Evolutionary conservation across 306 rosid genomes (phyloP).

Genomic region (Rosa chinensis): DNA sequence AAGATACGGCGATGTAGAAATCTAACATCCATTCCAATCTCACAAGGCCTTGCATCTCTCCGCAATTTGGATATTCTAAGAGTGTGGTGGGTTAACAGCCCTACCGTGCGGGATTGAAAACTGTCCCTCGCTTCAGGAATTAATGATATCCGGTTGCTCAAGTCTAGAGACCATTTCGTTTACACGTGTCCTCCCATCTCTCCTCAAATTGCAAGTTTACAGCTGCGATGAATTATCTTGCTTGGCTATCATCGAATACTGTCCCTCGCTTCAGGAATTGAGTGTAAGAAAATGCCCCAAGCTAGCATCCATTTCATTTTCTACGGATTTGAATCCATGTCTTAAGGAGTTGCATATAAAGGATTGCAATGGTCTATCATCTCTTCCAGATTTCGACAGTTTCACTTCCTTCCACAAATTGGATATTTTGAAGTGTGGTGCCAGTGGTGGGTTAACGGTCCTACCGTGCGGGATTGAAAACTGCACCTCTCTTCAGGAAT

Average conservation of each 20-base stretch:
- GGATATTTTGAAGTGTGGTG: too few species aligned
- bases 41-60: neutral
- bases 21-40: neutral
- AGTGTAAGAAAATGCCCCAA: too few species aligned
- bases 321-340: neutral
- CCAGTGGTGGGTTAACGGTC: too few species aligned
- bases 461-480: too few species aligned
- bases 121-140: neutral
- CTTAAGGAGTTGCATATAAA: neutral
- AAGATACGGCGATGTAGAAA: accelerated
- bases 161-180: neutral
- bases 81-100: neutral
- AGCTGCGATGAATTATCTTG: neutral
- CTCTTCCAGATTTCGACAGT: neutral
- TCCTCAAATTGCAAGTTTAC: neutral
- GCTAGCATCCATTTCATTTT: neutral
- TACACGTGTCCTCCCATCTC: neutral
- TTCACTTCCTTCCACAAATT: neutral
- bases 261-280: neutral
- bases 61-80: accelerated
- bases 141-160: accelerated
- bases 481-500: too few species aligned
- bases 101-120: neutral
- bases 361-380: neutral
- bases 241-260: neutral